Evolutionary conservation across 192 early-diverging fungal genomes (phyloP).

Genomic region (Geranomyces variabilis): DNA sequence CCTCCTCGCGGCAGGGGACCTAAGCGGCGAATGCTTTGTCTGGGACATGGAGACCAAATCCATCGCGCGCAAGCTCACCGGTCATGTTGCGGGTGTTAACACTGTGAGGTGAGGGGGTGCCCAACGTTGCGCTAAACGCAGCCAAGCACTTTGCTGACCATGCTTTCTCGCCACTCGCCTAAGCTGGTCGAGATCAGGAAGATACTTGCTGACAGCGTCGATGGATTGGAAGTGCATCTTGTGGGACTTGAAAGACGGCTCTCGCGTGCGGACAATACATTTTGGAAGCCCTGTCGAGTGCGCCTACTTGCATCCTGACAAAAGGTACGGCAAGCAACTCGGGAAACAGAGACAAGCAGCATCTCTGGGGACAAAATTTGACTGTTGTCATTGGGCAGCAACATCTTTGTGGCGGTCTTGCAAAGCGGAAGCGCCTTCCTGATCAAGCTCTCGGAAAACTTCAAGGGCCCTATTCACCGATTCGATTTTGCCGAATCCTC

Average conservation of each 20-base stretch:
- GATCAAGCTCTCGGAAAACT: constrained; percentile 20
- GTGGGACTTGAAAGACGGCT: constrained; percentile 78
- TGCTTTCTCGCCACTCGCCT: background rate
- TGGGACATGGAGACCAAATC: constrained; percentile 91
- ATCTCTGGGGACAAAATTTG: no score
- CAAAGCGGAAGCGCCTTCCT: constrained; percentile 27
- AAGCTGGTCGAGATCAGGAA: constrained; percentile 76
- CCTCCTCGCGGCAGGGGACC: constrained; percentile 77
- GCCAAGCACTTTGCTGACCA: constrained; percentile 5
- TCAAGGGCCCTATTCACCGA: background rate
- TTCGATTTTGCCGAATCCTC: background rate
- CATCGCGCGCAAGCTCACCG: constrained; percentile 67
- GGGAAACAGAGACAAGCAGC: no score
- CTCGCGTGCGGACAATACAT: constrained; percentile 57
- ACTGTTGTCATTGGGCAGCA: no score
- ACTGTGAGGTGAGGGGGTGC: constrained; percentile 68
- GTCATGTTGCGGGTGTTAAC: constrained; percentile 75
- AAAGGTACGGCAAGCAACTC: constrained; percentile 21
- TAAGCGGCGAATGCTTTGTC: constrained; percentile 77
- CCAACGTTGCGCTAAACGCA: background rate
- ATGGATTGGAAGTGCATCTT: constrained; percentile 81
- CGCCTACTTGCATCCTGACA: constrained; percentile 74
- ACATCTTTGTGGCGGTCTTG: constrained; percentile 28
- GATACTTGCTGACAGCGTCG: constrained; percentile 78
- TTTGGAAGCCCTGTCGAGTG: constrained; percentile 72